Percentiles rank a stretch among this genome's conserved stretches.
Conservation (phyloP, 345 rosid genomes). For the Chamaenerion angustifolium region DNA sequence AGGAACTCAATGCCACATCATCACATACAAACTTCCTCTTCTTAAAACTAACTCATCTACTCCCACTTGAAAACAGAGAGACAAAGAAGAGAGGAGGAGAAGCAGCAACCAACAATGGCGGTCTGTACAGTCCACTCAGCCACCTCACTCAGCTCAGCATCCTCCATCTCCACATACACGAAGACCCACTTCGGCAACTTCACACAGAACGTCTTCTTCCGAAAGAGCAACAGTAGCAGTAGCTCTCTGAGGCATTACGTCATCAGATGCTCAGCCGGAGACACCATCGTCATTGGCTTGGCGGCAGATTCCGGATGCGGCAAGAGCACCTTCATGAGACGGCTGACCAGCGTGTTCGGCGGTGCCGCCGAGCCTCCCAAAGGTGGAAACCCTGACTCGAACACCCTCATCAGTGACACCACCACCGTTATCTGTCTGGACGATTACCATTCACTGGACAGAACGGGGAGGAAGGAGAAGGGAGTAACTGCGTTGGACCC, state of each 20-base stretch:
- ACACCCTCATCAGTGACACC: slow-evolving; percentile 84
- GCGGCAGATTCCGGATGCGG: slow-evolving; percentile 98
- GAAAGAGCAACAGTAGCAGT: no score
- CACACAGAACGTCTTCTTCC: slow-evolving; percentile 7
- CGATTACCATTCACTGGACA: slow-evolving; percentile 83
- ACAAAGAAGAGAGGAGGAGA: not conserved
- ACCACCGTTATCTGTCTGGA: slow-evolving; percentile 92
- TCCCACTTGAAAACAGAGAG: not conserved
- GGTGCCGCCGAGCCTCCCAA: slow-evolving; percentile 89
- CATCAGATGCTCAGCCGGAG: slow-evolving; percentile 2
- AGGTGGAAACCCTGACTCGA: slow-evolving; percentile 96
- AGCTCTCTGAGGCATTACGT: slow-evolving; percentile 2
- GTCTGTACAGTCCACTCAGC: slow-evolving; percentile 7
- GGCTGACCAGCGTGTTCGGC: slow-evolving; percentile 84
- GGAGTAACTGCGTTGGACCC: slow-evolving; percentile 97
- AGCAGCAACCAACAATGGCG: slow-evolving; percentile 4
- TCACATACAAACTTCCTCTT: slow-evolving; percentile 11
- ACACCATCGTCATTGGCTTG: slow-evolving; percentile 72
- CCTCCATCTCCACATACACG: slow-evolving; percentile 4
- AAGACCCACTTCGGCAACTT: not conserved
- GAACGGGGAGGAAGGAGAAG: slow-evolving; percentile 76
- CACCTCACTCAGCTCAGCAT: slow-evolving; percentile 11
- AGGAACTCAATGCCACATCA: no score
- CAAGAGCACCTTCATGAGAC: slow-evolving; percentile 90
- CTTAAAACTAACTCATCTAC: slow-evolving; percentile 10